Evolutionary conservation across 2,329 filamentous ascomycete genomes (phyloP), one percentile per base, ranked within the genome.

Genomic region (Trichoderma koningii): DNA sequence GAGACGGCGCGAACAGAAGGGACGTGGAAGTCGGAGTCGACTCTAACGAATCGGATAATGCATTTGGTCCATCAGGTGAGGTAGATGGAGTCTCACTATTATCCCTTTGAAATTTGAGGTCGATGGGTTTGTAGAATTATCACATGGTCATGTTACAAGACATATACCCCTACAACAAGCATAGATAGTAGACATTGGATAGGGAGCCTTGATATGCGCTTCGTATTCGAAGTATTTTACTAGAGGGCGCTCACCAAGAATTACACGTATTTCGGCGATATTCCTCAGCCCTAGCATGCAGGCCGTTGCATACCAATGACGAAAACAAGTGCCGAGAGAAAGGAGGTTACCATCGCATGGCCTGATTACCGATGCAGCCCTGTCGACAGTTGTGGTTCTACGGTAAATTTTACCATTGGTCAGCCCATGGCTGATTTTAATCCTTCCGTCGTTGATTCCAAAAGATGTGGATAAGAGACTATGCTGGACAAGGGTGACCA

Each of bases 1-100:
- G 68, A 69, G 12, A 69, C 63, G 10, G 56, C 50, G n/a, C 52
- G 56, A 7, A 64, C 53, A 9, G 44, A n/a, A 5, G 30, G 47
- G 7, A 59, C 62, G 4, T 63, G 51, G 61, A 55, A 23, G 14
- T 56, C 61, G 34, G 23, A 17, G 15, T 63, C 59, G 19, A 45
- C 59, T 5, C 45, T 64, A 7, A 42, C 42, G 6, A 50, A 23
- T 50, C 44, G 30, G 14, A 64, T 55, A 1, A 38, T 21, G 10
- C 28, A 64, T 5, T 1, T 64, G 30, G 44, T 56, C 5, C 50
- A 45, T 28, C 59, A 55, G 26, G 34, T 55, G 7, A 23, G 55
- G 5, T 61, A 61, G 48, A 15, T 23, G 14, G 9, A 3, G n/a
- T n/a, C 21, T 38, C 38, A 21, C n/a, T 21, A 19, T 23, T 15